A percentile compares a stretch with the other conserved stretches of the same genome.
Evolutionary conservation across 2,329 filamentous ascomycete genomes (phyloP).

Genomic region (Leptographium flavum): DNA sequence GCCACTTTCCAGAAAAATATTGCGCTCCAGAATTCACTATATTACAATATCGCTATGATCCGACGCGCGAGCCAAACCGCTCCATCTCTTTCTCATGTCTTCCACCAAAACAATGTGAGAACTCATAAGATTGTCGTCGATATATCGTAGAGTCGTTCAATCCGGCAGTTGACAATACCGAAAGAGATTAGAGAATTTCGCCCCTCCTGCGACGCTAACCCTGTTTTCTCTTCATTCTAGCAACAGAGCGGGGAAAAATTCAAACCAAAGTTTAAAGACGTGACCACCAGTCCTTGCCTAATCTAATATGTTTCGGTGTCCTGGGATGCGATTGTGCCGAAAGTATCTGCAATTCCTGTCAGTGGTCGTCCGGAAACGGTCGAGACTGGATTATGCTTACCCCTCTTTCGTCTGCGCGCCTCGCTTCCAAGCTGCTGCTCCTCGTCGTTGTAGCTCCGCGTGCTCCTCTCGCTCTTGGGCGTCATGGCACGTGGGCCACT

Average conservation of each 20-base stretch:
- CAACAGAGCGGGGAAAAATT: background rate
- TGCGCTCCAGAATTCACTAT: too few species aligned
- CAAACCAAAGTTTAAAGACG: too few species aligned
- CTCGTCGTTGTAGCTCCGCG: conserved; percentile 19
- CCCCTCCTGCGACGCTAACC: background rate
- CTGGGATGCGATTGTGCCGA: conserved; percentile 35
- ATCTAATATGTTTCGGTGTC: conserved; percentile 39
- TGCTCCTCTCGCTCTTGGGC: conserved; percentile 30
- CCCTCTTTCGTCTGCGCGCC: conserved; percentile 37
- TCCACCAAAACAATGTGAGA: background rate
- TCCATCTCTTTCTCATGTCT: background rate
- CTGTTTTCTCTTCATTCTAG: background rate
- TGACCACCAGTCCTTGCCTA: background rate
- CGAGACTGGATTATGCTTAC: conserved; percentile 19
- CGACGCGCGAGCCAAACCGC: background rate
- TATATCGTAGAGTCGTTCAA: background rate
- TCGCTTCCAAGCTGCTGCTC: conserved; percentile 28
- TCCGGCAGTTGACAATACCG: background rate
- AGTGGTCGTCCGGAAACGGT: background rate
- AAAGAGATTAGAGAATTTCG: background rate
- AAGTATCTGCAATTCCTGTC: conserved; percentile 28
- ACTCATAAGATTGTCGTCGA: background rate
- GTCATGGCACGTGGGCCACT: conserved; percentile 49
- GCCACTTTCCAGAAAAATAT: too few species aligned
- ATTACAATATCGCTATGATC: too few species aligned